These are phyloP conservation scores for Penicillium diatomitis DNA, from an alignment of 495 filamentous ascomycete species.

Conservation along the genomic window DNA sequence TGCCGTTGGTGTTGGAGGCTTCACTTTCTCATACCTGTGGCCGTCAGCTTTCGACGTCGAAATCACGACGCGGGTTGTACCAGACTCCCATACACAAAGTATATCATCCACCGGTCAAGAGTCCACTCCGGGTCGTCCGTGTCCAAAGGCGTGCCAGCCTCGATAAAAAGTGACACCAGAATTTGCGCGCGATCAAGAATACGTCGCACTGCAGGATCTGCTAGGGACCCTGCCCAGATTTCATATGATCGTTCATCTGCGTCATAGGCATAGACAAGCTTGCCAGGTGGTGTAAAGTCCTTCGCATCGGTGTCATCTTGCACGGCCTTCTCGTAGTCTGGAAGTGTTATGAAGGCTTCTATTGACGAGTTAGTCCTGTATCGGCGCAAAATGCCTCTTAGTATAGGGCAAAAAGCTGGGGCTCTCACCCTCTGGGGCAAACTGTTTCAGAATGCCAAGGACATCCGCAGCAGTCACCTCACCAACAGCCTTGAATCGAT, in stretches of 20 bases:
- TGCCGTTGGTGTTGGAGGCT: constrained; percentile 32
- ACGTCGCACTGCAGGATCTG: constrained; percentile 48
- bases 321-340: constrained; percentile 51
- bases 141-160: constrained; percentile 68
- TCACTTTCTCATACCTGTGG: constrained; percentile 56
- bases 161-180: constrained; percentile 79
- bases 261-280: constrained; percentile 43
- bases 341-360: constrained; percentile 55
- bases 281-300: constrained; percentile 54
- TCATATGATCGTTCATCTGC: constrained; percentile 44
- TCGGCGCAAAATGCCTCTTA: too few species aligned
- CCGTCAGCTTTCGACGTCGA: constrained; percentile 1
- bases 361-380: neutral
- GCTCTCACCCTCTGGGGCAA: constrained; percentile 53
- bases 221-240: constrained; percentile 51
- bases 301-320: constrained; percentile 41
- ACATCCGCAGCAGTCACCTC: constrained; percentile 64
- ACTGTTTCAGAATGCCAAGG: constrained; percentile 52
- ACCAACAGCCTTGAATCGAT: constrained; percentile 64
- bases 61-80: neutral
- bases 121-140: constrained; percentile 66
- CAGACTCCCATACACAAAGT: constrained; percentile 49
- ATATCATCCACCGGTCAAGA: constrained; percentile 77
- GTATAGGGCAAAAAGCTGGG: too few species aligned
- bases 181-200: constrained; percentile 73